Percentiles rank a stretch among this genome's conserved stretches.
phyloP scores from a whole-genome alignment of 2,329 filamentous ascomycete species.

The Tolypocladium tundrense region DNA sequence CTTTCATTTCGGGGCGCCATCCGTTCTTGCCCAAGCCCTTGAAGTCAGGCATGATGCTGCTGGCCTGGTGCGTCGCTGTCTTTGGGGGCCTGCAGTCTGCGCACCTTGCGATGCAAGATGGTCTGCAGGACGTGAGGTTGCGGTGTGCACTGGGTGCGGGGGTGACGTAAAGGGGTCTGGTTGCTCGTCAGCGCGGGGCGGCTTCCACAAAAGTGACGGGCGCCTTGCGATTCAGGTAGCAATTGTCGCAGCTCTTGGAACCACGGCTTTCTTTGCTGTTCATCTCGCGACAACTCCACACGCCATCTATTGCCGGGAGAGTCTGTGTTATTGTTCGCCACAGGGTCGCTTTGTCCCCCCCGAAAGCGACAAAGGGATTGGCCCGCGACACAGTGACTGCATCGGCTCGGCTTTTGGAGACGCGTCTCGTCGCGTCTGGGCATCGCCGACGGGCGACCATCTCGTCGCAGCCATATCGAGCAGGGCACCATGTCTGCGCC shows the following conservation, averaged over 20 bases:
- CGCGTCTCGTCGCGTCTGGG: slow-evolving; percentile 10
- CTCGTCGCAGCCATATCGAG: neutral
- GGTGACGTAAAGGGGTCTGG: neutral
- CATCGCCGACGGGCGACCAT: neutral
- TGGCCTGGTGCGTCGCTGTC: neutral
- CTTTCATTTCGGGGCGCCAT: slow-evolving; percentile 39
- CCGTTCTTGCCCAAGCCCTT: slow-evolving; percentile 39
- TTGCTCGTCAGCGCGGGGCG: neutral
- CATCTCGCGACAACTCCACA: neutral
- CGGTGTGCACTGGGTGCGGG: neutral
- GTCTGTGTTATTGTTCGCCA: neutral
- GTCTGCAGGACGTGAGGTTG: neutral
- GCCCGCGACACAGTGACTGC: neutral
- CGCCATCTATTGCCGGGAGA: neutral
- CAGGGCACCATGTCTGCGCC: slow-evolving; percentile 18
- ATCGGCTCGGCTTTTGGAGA: neutral
- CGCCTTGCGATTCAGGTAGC: neutral
- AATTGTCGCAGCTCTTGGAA: neutral
- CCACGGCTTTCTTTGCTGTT: neutral
- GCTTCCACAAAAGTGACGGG: neutral
- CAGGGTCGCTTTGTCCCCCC: neutral
- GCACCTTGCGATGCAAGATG: neutral
- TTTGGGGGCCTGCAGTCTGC: neutral
- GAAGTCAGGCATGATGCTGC: slow-evolving; percentile 31
- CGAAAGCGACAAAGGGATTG: neutral